A percentile compares a stretch with the other conserved stretches of the same genome.
phyloP scores from a whole-genome alignment of 257 asterid species.

The Paulownia fortunei region DNA sequence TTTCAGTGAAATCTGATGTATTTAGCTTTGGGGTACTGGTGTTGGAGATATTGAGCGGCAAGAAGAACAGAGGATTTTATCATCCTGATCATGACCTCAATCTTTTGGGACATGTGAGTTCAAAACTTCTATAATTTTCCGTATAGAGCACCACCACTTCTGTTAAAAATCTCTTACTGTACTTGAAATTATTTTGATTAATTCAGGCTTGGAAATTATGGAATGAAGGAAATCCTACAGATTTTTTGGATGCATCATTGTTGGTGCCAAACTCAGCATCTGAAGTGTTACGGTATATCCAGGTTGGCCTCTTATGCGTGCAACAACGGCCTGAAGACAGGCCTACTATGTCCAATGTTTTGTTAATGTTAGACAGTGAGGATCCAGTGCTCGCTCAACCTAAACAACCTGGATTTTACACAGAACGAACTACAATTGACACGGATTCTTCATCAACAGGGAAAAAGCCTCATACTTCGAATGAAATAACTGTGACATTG shows the following conservation, averaged over 20 bases:
- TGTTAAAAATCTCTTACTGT: background rate
- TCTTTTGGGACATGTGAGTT: conserved; percentile 54
- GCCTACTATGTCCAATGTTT: conserved; percentile 52
- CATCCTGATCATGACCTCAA: conserved; percentile 46
- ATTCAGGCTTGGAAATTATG: conserved; percentile 54
- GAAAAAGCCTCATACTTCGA: conserved; percentile 42
- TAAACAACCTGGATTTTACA: conserved; percentile 53
- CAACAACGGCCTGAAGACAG: conserved; percentile 56
- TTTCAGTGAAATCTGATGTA: conserved; percentile 55
- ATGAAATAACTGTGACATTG: conserved; percentile 50
- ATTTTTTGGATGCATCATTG: conserved; percentile 39
- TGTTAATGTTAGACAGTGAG: conserved; percentile 49
- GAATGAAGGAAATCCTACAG: conserved; percentile 42
- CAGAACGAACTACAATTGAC: conserved; percentile 36
- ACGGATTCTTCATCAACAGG: conserved; percentile 45
- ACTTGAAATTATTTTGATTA: background rate
- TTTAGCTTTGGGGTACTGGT: conserved; percentile 56
- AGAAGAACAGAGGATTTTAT: conserved; percentile 53
- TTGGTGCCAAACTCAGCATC: conserved; percentile 25
- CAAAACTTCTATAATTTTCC: background rate
- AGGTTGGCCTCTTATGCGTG: conserved; percentile 56
- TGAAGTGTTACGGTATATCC: conserved; percentile 52
- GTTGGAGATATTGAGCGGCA: conserved; percentile 47
- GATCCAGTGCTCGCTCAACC: conserved; percentile 46
- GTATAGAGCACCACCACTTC: background rate